A percentile compares a stretch with the other conserved stretches of the same genome.
Conservation (phyloP, 2,329 filamentous ascomycete genomes). For the Cordyceps militaris region DNA sequence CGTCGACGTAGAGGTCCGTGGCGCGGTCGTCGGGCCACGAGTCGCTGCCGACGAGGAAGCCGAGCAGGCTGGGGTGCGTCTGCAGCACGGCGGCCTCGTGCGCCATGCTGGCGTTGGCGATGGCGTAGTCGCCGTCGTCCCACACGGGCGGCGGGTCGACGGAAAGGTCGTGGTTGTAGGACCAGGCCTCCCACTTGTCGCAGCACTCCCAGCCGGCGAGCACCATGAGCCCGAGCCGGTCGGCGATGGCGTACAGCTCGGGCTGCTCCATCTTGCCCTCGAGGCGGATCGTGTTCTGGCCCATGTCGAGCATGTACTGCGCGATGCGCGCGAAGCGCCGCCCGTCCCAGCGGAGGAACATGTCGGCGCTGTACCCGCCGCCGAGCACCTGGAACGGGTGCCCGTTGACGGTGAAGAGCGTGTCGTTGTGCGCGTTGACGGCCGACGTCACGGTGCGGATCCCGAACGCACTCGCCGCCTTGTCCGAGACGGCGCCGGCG, state of each 20-base stretch:
- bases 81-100: slow-evolving; percentile 57
- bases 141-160: slow-evolving; percentile 34
- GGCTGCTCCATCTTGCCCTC: slow-evolving; percentile 60
- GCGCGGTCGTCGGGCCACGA: slow-evolving; percentile 56
- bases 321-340: slow-evolving; percentile 42
- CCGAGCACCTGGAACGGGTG: slow-evolving; percentile 54
- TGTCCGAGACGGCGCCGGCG: slow-evolving; percentile 24
- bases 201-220: slow-evolving; percentile 61
- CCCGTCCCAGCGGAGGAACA: slow-evolving; percentile 52
- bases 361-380: slow-evolving; percentile 53
- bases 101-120: slow-evolving; percentile 46
- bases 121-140: slow-evolving; percentile 46
- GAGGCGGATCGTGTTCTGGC: slow-evolving; percentile 55
- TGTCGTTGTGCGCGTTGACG: slow-evolving; percentile 47
- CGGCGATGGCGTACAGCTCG: slow-evolving; percentile 51
- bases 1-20: slow-evolving; percentile 44
- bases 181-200: slow-evolving; percentile 61
- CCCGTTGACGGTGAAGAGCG: slow-evolving; percentile 48
- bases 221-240: slow-evolving; percentile 54
- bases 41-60: slow-evolving; percentile 54
- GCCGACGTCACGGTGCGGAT: slow-evolving; percentile 37
- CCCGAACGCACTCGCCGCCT: slow-evolving; percentile 21
- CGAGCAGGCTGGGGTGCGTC: slow-evolving; percentile 50
- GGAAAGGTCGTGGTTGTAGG: slow-evolving; percentile 47
- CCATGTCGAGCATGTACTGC: slow-evolving; percentile 50